A percentile compares a stretch with the other conserved stretches of the same genome.
Conservation (phyloP, 805 yeast species). For the Saccharomycopsis selenospora region DNA sequence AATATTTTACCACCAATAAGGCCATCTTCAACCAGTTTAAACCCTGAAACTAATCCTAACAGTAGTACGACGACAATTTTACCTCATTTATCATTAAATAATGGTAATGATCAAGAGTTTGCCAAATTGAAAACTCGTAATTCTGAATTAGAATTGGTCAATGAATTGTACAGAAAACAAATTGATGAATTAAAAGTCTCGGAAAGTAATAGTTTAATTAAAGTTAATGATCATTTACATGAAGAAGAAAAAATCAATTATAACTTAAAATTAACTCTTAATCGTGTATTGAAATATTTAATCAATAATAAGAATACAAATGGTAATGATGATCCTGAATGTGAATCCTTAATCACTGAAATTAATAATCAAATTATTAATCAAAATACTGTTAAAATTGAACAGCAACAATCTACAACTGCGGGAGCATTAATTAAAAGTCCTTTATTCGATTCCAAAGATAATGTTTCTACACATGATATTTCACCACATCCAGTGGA, state of each 20-base stretch:
- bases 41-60: background rate
- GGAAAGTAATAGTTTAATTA: background rate
- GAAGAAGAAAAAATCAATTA: slow-evolving; percentile 8
- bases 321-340: background rate
- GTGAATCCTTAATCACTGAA: slow-evolving; percentile 11
- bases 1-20: background rate
- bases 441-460: background rate
- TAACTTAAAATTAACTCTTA: slow-evolving; percentile 16
- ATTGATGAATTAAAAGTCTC: slow-evolving; percentile 64
- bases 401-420: background rate
- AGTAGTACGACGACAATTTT: background rate
- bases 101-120: slow-evolving; percentile 27
- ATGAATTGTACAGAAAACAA: slow-evolving; percentile 77
- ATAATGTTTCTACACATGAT: no score
- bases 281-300: slow-evolving; percentile 14
- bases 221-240: background rate
- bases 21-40: background rate
- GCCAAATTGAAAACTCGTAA: slow-evolving; percentile 63
- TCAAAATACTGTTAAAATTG: slow-evolving; percentile 16
- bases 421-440: background rate
- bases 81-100: background rate
- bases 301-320: slow-evolving; percentile 5
- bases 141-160: slow-evolving; percentile 82
- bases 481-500: no score
- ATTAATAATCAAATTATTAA: slow-evolving; percentile 17